These are phyloP conservation scores for Echria macrotheca DNA, from an alignment of 495 filamentous ascomycete genomes.

Conservation along the genomic window DNA sequence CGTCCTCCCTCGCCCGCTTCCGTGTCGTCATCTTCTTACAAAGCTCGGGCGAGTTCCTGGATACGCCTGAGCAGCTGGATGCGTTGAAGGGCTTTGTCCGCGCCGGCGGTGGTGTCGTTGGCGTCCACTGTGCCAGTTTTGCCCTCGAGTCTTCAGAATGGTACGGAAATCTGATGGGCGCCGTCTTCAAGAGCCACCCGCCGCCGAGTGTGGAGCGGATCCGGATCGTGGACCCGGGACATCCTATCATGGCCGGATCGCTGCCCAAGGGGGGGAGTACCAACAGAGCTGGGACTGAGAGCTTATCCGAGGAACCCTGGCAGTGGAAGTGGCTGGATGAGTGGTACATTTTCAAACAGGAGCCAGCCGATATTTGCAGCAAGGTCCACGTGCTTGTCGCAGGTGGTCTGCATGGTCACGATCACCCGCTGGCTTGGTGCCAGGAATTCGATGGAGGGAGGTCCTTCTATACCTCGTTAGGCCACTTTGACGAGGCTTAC, in stretches of 20 bases:
- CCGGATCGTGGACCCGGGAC: slow-evolving; percentile 16
- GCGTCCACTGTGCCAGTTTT: slow-evolving; percentile 34
- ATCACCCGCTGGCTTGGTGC: slow-evolving; percentile 34
- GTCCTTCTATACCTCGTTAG: slow-evolving; percentile 35
- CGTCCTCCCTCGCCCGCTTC: slow-evolving; percentile 22
- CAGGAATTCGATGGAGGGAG: slow-evolving; percentile 32
- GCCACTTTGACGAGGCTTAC: slow-evolving; percentile 38
- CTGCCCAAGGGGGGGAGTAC: slow-evolving; percentile 11
- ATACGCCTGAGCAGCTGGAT: slow-evolving; percentile 18
- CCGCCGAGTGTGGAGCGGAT: slow-evolving; percentile 26
- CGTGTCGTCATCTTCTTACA: slow-evolving; percentile 32
- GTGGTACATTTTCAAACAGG: slow-evolving; percentile 36
- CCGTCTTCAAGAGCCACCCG: slow-evolving; percentile 31
- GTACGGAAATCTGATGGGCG: slow-evolving; percentile 34
- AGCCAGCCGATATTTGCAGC: slow-evolving; percentile 13
- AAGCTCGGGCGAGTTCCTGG: slow-evolving; percentile 33
- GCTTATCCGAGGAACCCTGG: neutral
- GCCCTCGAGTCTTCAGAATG: slow-evolving; percentile 23
- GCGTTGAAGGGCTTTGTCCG: slow-evolving; percentile 27
- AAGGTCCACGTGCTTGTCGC: slow-evolving; percentile 26
- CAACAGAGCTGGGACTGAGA: no score
- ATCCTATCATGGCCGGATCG: slow-evolving; percentile 21
- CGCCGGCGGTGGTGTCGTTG: slow-evolving; percentile 31
- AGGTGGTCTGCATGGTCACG: slow-evolving; percentile 26
- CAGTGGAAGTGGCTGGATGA: slow-evolving; percentile 33